phyloP scores from a whole-genome alignment of 352 stramenopile genomes.

The Phytopythium boreale region DNA sequence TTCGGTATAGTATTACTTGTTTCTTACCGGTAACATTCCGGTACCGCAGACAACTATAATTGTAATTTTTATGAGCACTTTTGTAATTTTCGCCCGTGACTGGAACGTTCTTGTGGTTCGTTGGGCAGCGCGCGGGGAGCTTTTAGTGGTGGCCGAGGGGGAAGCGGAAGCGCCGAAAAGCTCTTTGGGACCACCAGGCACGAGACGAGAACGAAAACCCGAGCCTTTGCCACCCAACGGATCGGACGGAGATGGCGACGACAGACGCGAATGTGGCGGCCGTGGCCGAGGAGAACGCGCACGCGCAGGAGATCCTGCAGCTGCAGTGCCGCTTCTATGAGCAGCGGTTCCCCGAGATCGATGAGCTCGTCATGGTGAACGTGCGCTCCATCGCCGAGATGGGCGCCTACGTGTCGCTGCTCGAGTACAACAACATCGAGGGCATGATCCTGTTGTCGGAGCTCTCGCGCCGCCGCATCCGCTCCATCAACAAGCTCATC shows the following conservation, averaged over 20 bases:
- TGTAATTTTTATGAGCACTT: too few relatives aligned
- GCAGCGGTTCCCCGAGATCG: conserved; percentile 95
- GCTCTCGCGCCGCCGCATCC: conserved; percentile 97
- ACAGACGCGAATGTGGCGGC: conserved; percentile 14
- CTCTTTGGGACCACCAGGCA: too few relatives aligned
- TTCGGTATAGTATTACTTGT: too few relatives aligned
- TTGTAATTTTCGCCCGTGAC: not conserved
- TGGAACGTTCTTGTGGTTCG: conserved; percentile 13
- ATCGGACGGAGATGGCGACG: too few relatives aligned
- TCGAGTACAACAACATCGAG: conserved; percentile 99
- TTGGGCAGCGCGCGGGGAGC: not conserved
- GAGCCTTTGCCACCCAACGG: too few relatives aligned
- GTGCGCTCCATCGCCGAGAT: conserved; percentile 98
- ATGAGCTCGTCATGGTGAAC: conserved; percentile 96
- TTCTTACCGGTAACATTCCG: not conserved
- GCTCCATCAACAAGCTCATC: conserved; percentile 99
- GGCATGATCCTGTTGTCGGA: conserved; percentile 99
- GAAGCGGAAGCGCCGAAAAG: too few relatives aligned
- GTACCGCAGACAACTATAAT: too few relatives aligned
- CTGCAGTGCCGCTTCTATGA: conserved; percentile 92
- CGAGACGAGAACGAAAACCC: not conserved
- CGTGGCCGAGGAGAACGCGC: conserved; percentile 41
- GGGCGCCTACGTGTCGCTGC: conserved; percentile 99
- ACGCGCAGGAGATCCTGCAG: conserved; percentile 68
- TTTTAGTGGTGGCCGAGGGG: conserved; percentile 3